Base-by-base conservation (phyloP, 345 rosid genomes). In the Hypericum androsaemum region DNA sequence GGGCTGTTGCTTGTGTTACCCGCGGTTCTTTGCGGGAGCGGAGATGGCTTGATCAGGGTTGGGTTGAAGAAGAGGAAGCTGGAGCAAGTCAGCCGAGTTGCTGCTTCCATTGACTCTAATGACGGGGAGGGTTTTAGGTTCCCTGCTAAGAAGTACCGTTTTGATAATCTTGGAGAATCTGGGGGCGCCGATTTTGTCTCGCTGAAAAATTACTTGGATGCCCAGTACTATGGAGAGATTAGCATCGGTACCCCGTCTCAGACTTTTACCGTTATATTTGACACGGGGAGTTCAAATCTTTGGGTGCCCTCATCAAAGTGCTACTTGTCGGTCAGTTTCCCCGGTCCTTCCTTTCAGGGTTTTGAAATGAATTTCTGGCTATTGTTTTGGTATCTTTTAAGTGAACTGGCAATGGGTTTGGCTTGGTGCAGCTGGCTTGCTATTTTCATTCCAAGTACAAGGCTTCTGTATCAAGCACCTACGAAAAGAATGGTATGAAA, bases 231-330 rank as follows among this genome's bases (percentile, higher is more conserved):
- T 66, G 88, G 84, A 54, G 78, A 81, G 73, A 68, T 81, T 51
- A 80, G 78, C 42, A 70, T 76, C 10, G 88, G 88, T 32, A 66
- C 88, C 0, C 84, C 88, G 11, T 74, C 84, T 5, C 84, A 81
- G 56, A 74, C 56, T 38, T 81, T 78, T 69, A 52, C 62, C 14
- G 78, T 78, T 39, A 58, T 81, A 35, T 81, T 81, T 45, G 84
- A 81, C 53, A 78, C 88, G 6, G 84, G 71, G 7, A 78, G 74
- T 75, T 69, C 84, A 58, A 76, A 81, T 60, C 67, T 81, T 47
- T 81, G 88, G 84, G 74, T 81, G 10, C 88, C 84, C 37, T 81
- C 88, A 62, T 76, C 88, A 13, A 76, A 64, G 53, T 81, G 88
- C 64, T 15, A 75, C 43, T 56, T 78, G 11, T 78, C 84, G 16